Evolutionary conservation across 139 green algal species (phyloP).

Genomic region (Chlamydomonas eustigma): DNA sequence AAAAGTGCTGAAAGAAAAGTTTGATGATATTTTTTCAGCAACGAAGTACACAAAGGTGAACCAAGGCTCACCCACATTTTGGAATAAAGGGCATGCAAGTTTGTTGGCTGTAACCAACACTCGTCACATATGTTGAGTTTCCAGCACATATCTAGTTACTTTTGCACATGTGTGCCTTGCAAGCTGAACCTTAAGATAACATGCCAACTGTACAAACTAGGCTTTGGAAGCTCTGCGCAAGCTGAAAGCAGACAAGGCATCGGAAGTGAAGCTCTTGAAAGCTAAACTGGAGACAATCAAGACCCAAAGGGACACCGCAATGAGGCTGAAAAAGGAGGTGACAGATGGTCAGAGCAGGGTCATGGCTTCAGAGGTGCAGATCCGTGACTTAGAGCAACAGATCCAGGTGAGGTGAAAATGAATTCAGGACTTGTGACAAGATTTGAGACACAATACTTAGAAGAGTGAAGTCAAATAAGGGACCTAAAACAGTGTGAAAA

Average conservation of each 20-base stretch:
- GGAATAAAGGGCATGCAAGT: too few species aligned
- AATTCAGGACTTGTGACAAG: neutral
- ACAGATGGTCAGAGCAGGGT: neutral
- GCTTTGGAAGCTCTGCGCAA: slow-evolving; percentile 83
- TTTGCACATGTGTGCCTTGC: too few species aligned
- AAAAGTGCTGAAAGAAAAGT: slow-evolving; percentile 90
- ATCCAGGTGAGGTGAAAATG: slow-evolving; percentile 8
- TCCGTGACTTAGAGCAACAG: slow-evolving; percentile 9
- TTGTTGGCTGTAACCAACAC: too few species aligned
- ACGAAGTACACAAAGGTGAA: slow-evolving; percentile 90
- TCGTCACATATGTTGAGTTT: too few species aligned
- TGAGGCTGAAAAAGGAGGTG: slow-evolving; percentile 12
- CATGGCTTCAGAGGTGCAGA: slow-evolving; percentile 11
- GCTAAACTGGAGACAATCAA: slow-evolving; percentile 61
- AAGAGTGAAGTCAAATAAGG: too few species aligned
- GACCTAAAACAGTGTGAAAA: too few species aligned
- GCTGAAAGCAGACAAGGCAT: slow-evolving; percentile 73
- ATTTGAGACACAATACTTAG: neutral
- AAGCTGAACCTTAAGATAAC: too few species aligned
- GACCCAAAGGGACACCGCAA: slow-evolving; percentile 24
- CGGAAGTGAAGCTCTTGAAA: slow-evolving; percentile 48
- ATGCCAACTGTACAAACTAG: too few species aligned
- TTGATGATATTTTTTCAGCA: slow-evolving; percentile 97
- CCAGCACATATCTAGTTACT: too few species aligned
- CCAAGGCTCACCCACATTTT: too few species aligned